Percentiles rank a stretch among this genome's conserved stretches.
phyloP scores from a whole-genome alignment of 129 eudicot genomes.

The Saussurea involucrata region DNA sequence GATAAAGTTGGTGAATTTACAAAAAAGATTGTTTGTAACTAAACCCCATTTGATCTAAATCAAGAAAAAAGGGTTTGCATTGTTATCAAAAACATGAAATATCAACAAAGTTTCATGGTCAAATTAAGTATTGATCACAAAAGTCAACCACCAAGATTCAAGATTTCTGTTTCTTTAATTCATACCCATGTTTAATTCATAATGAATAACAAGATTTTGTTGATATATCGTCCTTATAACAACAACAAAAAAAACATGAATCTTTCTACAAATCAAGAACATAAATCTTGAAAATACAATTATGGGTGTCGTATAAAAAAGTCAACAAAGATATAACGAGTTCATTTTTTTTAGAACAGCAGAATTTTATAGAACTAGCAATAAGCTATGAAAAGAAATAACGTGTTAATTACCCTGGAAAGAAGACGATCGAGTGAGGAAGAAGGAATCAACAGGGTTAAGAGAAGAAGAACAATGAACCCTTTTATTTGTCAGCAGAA shows the following conservation, averaged over 20 bases:
- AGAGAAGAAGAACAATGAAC: slow-evolving; percentile 35
- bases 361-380: no score
- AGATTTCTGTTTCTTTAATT: background rate
- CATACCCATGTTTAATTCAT: slow-evolving; percentile 1
- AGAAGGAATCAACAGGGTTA: slow-evolving; percentile 38
- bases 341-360: no score
- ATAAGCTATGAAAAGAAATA: no score
- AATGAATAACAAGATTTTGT: background rate
- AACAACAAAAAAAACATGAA: background rate
- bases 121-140: slow-evolving; percentile 4
- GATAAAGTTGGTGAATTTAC: background rate
- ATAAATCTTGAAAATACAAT: background rate
- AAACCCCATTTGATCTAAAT: background rate
- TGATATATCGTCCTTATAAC: background rate
- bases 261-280: background rate
- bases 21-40: background rate
- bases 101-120: background rate
- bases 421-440: slow-evolving; percentile 43
- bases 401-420: slow-evolving; percentile 32
- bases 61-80: background rate
- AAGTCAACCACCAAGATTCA: slow-evolving; percentile 29
- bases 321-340: slow-evolving; percentile 13
- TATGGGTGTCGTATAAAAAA: background rate
- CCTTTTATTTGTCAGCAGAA: slow-evolving; percentile 31
- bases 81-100: background rate